Evolutionary conservation across 345 rosid species (phyloP).

Genomic region (Theobroma cacao): DNA sequence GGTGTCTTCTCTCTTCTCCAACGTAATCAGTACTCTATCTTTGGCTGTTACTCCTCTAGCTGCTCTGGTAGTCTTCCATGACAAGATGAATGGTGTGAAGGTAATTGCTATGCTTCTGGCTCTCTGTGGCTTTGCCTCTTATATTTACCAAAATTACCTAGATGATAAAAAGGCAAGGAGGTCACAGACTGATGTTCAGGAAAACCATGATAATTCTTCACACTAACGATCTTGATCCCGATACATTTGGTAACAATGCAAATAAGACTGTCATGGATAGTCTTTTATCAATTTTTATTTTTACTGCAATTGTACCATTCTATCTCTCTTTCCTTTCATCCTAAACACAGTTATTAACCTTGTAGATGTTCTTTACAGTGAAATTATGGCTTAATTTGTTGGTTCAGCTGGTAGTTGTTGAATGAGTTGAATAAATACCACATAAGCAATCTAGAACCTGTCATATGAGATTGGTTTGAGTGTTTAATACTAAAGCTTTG

Average conservation of each 20-base stretch:
- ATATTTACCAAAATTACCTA: conserved; percentile 55
- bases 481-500: neutral
- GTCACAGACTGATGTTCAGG: conserved; percentile 12
- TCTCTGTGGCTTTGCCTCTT: conserved; percentile 56
- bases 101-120: conserved; percentile 64
- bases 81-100: conserved; percentile 64
- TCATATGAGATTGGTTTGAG: too few relatives aligned
- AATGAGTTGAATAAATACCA: too few relatives aligned
- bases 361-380: neutral
- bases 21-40: conserved; percentile 60
- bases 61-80: conserved; percentile 52
- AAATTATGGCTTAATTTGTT: neutral
- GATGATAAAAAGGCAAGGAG: conserved; percentile 49
- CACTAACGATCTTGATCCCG: conserved; percentile 11
- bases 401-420: neutral
- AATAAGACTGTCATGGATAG: neutral
- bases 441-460: too few relatives aligned
- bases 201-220: conserved; percentile 7
- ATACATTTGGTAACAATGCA: neutral
- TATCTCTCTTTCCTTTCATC: neutral
- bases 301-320: neutral
- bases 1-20: conserved; percentile 73
- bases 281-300: neutral
- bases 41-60: conserved; percentile 61
- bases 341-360: neutral